These are phyloP conservation scores for Orbilia brochopaga DNA, from an alignment of 2,329 filamentous ascomycete species.

Conservation along the genomic window DNA sequence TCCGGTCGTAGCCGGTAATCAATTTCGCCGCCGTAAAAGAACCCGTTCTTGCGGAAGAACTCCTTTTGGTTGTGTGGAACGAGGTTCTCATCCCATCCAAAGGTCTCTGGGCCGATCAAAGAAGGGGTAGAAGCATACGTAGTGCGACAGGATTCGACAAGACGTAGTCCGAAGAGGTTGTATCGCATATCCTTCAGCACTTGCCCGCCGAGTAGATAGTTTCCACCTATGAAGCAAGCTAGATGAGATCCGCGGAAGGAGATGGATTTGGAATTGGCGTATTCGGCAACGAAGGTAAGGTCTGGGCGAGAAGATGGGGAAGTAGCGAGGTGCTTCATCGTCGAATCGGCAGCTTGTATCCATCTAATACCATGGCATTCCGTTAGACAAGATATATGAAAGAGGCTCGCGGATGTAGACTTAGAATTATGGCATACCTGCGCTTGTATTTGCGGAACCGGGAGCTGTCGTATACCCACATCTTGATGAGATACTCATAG, in stretches of 20 bases:
- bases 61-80: constrained; percentile 61
- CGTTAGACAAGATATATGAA: neutral
- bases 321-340: constrained; percentile 72
- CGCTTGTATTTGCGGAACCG: constrained; percentile 72
- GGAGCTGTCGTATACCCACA: constrained; percentile 77
- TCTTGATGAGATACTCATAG: constrained; percentile 91
- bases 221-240: constrained; percentile 83
- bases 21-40: constrained; percentile 67
- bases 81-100: constrained; percentile 67
- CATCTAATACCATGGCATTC: constrained; percentile 60
- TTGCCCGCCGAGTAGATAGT: constrained; percentile 80
- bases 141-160: constrained; percentile 74
- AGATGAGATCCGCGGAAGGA: constrained; percentile 65
- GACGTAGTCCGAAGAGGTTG: constrained; percentile 72
- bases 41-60: constrained; percentile 73
- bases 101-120: constrained; percentile 76
- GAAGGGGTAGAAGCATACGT: constrained; percentile 74
- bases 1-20: constrained; percentile 77
- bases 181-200: constrained; percentile 71
- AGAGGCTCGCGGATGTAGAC: neutral
- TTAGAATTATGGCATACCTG: constrained; percentile 57
- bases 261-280: constrained; percentile 60
- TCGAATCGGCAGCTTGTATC: constrained; percentile 75
- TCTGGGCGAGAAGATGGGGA: constrained; percentile 71
- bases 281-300: constrained; percentile 73